Base-by-base conservation (phyloP, 2,329 filamentous ascomycete species). In the Diplodia intermedia region DNA sequence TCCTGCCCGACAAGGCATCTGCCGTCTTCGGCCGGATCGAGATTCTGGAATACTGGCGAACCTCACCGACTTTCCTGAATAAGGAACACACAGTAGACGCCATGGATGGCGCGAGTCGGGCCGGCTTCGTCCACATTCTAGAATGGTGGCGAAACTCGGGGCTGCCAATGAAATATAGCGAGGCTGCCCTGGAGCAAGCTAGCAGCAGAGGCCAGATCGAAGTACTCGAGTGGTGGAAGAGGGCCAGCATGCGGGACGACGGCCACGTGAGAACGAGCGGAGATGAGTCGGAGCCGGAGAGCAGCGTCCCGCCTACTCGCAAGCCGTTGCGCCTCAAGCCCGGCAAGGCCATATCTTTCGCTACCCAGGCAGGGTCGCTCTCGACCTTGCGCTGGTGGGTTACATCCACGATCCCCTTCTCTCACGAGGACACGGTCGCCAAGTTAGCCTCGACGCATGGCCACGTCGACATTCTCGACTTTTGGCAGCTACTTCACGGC, bases 151-250 rank as follows among this genome's bases (percentile, higher is more conserved):
- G 91, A 76, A 86, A 90, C 26, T 92, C 90, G 0, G 91, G 91
- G 0, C 84, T 97, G 1, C 88, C 90, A 2, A 84, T 97, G 23
- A 90, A 92, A 72, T 97, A 95, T 79, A 97, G 91, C 12, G 93
- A 97, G 77, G 86, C 89, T 5, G 92, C 94, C 0, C 86, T 98
- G 20, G 94, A 97, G 79, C 91, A 94, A 74, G 94, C 94, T 36
- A 94, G 91, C 69, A 89, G 89, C 3, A 90, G 92, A 74, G 93
- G 94, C 8, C 91, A 95, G 71, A 84, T 97, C n/a, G 82, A 88
- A 7, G 93, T 97, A 0, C 85, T 98, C 1, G 90, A 96, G 73
- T 98, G 94, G 94, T 98, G 94, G 94, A 91, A 92, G 72, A 86
- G 90, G 69, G 89, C 90, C 73, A 85, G 89, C 53, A 65, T 60